phyloP scores from a whole-genome alignment of 805 yeast genomes.

The Lipomyces mesembrius region DNA sequence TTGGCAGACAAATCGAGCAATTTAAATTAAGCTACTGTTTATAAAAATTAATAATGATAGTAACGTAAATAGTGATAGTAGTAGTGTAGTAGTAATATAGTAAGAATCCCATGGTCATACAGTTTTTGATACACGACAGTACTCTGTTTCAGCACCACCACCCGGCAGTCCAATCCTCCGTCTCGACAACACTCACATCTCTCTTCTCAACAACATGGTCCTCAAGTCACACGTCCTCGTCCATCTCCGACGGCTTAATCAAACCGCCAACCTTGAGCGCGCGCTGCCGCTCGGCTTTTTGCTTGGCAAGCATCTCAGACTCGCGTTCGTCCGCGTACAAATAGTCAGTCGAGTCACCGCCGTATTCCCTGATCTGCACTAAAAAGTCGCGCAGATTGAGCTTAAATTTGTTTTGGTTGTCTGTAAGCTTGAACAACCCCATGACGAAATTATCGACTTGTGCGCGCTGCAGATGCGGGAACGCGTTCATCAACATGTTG shows the following conservation, averaged over 20 bases:
- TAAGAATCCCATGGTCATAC: not conserved
- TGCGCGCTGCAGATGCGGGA: constrained; percentile 83
- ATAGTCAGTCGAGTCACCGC: constrained; percentile 95
- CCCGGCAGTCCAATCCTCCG: constrained; percentile 18
- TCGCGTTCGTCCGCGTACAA: constrained; percentile 93
- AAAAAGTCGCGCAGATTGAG: constrained; percentile 91
- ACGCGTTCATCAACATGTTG: constrained; percentile 81
- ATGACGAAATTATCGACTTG: constrained; percentile 82
- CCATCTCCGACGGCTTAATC: constrained; percentile 88
- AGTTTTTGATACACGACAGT: not conserved
- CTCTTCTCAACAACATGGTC: constrained; percentile 7
- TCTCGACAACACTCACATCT: not conserved
- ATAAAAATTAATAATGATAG: not conserved
- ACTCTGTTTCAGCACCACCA: constrained; percentile 16
- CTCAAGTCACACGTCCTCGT: constrained; percentile 29
- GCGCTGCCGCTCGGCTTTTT: constrained; percentile 71
- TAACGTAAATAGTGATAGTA: not conserved
- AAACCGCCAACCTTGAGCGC: constrained; percentile 91
- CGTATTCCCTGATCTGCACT: constrained; percentile 92
- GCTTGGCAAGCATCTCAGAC: constrained; percentile 69
- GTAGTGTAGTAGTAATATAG: not conserved
- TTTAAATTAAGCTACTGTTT: too few relatives aligned
- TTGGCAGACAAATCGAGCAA: too few relatives aligned
- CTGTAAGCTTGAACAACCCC: constrained; percentile 71
- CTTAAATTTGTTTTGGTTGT: constrained; percentile 74